Base-by-base conservation (phyloP, 2,329 filamentous ascomycete species). In the Alternaria burnsii region DNA sequence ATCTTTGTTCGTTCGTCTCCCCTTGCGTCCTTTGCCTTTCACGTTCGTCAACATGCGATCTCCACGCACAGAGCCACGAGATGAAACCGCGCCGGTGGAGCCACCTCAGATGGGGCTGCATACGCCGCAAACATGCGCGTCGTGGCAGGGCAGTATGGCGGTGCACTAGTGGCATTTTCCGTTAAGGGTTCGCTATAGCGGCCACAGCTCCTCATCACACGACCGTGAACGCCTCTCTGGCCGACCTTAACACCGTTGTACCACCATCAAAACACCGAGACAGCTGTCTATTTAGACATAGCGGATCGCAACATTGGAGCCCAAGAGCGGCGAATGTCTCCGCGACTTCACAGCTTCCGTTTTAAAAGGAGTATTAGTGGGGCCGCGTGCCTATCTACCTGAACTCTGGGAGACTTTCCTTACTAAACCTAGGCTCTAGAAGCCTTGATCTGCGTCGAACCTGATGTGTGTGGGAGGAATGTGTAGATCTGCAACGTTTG, bases 161-260 rank as follows among this genome's bases (percentile, higher is more conserved):
- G 32, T 50, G 46, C 46, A 38, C 46, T 50, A 50, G 34, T 44
- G 46, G 46, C 46, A 50, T 36, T 38, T 38, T 34, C 46, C 46
- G 46, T 38, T 9, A 50, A 24, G 18, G 46, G 46, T 36, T 34
- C 46, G 14, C 32, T 16, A 18, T 40, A 18, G 30, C 14, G 46
- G 20, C 20, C 30, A 50, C 30, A 36, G 46, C 46, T 34, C 24
- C 20, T 16, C 32, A 50, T 36, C 32, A 50, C 46, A 50, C 30
- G 46, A 50, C 46, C 32, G 46, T 50, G 46, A 50, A 50, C 46
- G 32, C 46, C 9, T 38, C 46, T 24, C 4, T 30, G 5, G 24
- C 46, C 46, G 46, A 50, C 46, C 8, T 36, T 38, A 50, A 36
- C 46, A 50, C 46, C 46, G 46, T 38, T 50, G 32, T 36, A 38